Base-by-base conservation (phyloP, 192 early-diverging fungal species). In the Linnemannia zychae region DNA sequence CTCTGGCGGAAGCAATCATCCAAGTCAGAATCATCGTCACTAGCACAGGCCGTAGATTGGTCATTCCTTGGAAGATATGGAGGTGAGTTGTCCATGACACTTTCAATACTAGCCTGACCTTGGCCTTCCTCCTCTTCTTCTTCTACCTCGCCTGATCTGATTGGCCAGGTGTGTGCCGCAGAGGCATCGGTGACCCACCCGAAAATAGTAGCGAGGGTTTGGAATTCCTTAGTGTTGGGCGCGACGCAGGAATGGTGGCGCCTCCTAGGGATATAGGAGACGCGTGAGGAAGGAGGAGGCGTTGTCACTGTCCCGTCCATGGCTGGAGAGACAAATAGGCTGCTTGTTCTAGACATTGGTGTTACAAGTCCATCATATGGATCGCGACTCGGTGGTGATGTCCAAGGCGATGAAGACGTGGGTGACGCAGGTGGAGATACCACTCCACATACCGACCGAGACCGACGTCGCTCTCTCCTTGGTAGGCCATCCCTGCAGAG, bases 221-320 rank as follows among this genome's bases (percentile, higher is more conserved):
- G 68, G 48, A 79, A 89, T 53, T 90, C 90, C 36, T 78, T 81
- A 15, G 88, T 80, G 40, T 86, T 89, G 31, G 84, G 76, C 50
- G 81, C 85, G 24, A 84, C 84, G 38, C 72, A 88, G 31, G 88
- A 89, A 60, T 88, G 88, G 67, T 79, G 88, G 48, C 90, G 75
- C 48, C 88, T 66, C 74, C 79, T 82, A 31, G 52, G 63, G 16
- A 50, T n/a, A 7, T 71, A 47, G 15, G 68, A 24, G 31, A 46
- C 16, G 1, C 66, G 44, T 3, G 69, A 20, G 7, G 77, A 49
- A 66, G 71, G 77, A 11, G 67, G 78, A n/a, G 77, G 84, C 17
- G 75, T 75, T 11, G 73, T 71, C 11, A 78, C 46, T n/a, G 68
- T 46, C 2, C 72, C 46, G 28, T 69, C 72, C 0, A 48, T 65